Conservation (phyloP, 441 rosid species). For the Viola pubescens region DNA sequence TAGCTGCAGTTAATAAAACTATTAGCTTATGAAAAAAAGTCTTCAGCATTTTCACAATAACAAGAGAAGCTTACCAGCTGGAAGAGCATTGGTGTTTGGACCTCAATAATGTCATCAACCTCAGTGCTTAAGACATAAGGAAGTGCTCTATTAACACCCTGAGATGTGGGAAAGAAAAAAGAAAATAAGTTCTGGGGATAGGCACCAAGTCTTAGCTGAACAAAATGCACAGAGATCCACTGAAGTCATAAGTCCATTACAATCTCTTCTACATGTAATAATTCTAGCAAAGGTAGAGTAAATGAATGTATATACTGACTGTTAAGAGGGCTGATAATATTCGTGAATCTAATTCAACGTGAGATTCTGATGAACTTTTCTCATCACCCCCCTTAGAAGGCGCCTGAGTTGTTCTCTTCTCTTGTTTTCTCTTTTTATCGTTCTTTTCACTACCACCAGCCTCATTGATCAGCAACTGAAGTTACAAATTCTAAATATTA, state of each 20-base stretch:
- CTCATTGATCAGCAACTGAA: constrained; percentile 67
- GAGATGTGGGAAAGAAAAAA: constrained; percentile 19
- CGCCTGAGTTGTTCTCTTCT: constrained; percentile 21
- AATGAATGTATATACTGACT: constrained; percentile 37
- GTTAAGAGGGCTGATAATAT: constrained; percentile 81
- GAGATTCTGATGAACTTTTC: constrained; percentile 44
- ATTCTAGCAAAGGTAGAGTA: neutral
- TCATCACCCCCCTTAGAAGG: constrained; percentile 31
- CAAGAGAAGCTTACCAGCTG: constrained; percentile 50
- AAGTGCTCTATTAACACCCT: constrained; percentile 98
- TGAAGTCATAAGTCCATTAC: neutral
- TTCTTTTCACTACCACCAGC: constrained; percentile 34
- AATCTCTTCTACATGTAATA: neutral
- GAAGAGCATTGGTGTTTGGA: constrained; percentile 88
- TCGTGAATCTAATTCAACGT: constrained; percentile 88
- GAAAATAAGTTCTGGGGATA: constrained; percentile 6
- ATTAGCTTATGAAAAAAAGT: too few species aligned
- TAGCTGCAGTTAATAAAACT: too few species aligned
- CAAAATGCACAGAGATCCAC: neutral
- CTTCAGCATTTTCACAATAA: too few species aligned
- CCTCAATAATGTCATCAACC: constrained; percentile 80
- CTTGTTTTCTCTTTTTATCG: constrained; percentile 26
- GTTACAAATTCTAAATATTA: constrained; percentile 13
- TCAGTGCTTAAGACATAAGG: constrained; percentile 84
- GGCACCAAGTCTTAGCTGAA: too few species aligned